Percentiles rank a stretch among this genome's conserved stretches.
phyloP scores from a whole-genome alignment of 164 flowering plant genomes.

The Protea cynaroides region DNA sequence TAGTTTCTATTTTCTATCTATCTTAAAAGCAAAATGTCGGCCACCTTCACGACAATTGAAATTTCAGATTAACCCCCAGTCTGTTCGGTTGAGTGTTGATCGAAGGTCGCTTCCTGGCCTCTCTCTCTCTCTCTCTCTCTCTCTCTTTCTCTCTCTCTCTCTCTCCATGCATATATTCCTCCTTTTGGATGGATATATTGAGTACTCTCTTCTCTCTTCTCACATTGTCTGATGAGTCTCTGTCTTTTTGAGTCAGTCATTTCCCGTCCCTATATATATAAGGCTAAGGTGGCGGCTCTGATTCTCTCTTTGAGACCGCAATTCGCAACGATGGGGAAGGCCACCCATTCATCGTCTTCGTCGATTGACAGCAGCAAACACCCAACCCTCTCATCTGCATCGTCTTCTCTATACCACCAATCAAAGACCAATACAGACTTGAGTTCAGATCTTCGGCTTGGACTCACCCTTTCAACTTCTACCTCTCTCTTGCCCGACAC shows the following conservation, averaged over 20 bases:
- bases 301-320: neutral
- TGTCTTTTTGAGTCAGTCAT: neutral
- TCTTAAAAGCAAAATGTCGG: no score
- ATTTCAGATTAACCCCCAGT: conserved; percentile 4
- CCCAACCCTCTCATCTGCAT: neutral
- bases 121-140: conserved; percentile 2
- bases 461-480: neutral
- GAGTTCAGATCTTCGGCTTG: conserved; percentile 1
- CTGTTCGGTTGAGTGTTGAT: neutral
- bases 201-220: neutral
- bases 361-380: conserved; percentile 4
- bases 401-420: neutral
- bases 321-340: neutral
- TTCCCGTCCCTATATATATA: neutral
- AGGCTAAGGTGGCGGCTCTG: conserved; percentile 1
- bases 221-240: no score
- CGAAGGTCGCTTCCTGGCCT: neutral
- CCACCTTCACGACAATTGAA: conserved; percentile 22
- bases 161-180: no score
- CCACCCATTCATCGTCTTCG: neutral
- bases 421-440: neutral
- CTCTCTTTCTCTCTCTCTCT: no score
- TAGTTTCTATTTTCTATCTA: no score
- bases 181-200: no score
- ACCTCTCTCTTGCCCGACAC: neutral